Evolutionary conservation across 2,329 filamentous ascomycete species (phyloP).

Genomic region (Alternaria angustiovoidea): DNA sequence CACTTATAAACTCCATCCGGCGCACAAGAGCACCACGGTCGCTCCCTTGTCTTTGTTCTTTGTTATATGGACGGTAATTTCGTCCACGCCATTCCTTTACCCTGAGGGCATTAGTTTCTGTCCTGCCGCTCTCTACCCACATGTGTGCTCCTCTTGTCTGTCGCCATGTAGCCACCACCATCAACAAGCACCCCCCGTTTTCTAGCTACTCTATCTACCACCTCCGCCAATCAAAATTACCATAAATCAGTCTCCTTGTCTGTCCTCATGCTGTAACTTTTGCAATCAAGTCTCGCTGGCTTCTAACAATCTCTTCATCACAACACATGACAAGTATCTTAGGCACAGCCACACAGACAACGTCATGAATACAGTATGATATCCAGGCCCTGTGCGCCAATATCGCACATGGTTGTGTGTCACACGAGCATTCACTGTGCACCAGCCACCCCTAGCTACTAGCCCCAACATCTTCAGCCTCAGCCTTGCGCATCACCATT

Average conservation of each 20-base stretch:
- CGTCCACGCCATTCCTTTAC: slow-evolving; percentile 25
- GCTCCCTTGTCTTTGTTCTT: slow-evolving; percentile 16
- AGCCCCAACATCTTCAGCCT: slow-evolving; percentile 3
- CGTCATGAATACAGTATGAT: background rate
- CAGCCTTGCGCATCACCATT: slow-evolving; percentile 6
- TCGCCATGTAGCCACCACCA: slow-evolving; percentile 8
- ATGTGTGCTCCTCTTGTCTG: slow-evolving; percentile 5
- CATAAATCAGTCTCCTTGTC: background rate
- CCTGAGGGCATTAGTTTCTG: slow-evolving; percentile 18
- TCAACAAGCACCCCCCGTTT: slow-evolving; percentile 7
- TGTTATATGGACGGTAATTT: slow-evolving; percentile 28
- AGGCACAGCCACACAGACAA: background rate
- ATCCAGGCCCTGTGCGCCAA: background rate
- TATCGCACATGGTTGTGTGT: slow-evolving; percentile 4
- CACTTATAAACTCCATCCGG: slow-evolving; percentile 17
- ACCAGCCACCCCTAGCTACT: slow-evolving; percentile 1
- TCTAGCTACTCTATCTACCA: slow-evolving; percentile 11
- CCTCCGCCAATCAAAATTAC: slow-evolving; percentile 9
- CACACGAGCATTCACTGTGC: background rate
- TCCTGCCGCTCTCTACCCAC: slow-evolving; percentile 17
- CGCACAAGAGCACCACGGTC: slow-evolving; percentile 24
- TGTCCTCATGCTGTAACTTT: background rate
- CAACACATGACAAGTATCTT: background rate
- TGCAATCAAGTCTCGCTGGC: too few species aligned
- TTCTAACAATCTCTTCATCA: too few species aligned